phyloP scores from a whole-genome alignment of 2,329 filamentous ascomycete genomes.

The Trichoderma cornu-damae region DNA sequence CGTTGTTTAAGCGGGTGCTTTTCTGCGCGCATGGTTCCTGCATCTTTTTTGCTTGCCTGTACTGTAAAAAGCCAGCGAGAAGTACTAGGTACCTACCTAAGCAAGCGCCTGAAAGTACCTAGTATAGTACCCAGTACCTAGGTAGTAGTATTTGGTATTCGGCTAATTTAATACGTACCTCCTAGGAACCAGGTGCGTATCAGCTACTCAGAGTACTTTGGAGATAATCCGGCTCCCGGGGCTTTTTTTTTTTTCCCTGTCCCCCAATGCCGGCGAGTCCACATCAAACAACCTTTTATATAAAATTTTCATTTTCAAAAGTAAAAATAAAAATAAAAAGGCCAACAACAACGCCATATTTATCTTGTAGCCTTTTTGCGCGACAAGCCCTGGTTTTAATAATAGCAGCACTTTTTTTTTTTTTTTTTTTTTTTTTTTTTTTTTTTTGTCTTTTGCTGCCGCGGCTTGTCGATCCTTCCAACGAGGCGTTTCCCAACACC shows the following conservation, averaged over 20 bases:
- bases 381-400: not conserved
- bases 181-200: not conserved
- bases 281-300: not conserved
- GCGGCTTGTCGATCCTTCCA: not conserved
- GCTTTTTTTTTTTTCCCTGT: not conserved
- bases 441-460: not conserved
- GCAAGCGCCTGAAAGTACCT: too few relatives aligned
- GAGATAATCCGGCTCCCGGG: slow-evolving; percentile 6
- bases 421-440: too few relatives aligned
- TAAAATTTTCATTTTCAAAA: too few relatives aligned
- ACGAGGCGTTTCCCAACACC: not conserved
- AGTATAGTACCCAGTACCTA: too few relatives aligned
- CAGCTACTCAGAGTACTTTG: not conserved
- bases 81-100: too few relatives aligned
- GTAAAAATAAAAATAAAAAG: not conserved
- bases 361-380: not conserved
- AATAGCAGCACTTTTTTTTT: not conserved
- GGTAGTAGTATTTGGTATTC: too few relatives aligned
- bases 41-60: too few relatives aligned
- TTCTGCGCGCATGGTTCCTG: too few relatives aligned
- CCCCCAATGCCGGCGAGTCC: not conserved
- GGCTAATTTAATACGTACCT: too few relatives aligned
- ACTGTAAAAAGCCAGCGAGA: too few relatives aligned
- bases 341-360: not conserved
- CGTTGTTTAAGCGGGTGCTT: too few relatives aligned